Evolutionary conservation across 1,284 basidiomycete species (phyloP).

Genomic region (Tilletia indica): DNA sequence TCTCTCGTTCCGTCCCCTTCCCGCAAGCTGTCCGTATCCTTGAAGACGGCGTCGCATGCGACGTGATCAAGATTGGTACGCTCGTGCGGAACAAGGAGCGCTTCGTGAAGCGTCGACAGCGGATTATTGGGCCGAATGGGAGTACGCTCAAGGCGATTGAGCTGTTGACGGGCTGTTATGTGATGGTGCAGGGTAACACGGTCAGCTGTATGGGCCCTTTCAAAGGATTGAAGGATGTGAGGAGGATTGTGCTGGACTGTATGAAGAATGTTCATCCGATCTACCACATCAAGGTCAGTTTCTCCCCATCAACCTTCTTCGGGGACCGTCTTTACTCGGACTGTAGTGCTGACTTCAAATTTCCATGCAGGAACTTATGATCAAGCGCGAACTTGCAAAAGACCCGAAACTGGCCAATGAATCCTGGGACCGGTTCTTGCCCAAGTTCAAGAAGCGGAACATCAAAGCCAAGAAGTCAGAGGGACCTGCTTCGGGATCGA

Average conservation of each 20-base stretch:
- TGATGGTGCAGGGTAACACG: constrained; percentile 95
- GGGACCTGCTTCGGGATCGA: constrained; percentile 25
- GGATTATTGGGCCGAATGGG: constrained; percentile 95
- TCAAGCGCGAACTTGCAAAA: constrained; percentile 93
- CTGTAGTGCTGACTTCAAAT: neutral
- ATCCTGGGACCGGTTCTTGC: constrained; percentile 96
- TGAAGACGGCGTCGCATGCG: constrained; percentile 85
- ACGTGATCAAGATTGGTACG: constrained; percentile 97
- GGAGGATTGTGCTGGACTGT: constrained; percentile 91
- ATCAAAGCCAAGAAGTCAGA: constrained; percentile 66
- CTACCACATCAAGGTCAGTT: constrained; percentile 86
- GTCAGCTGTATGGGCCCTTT: constrained; percentile 96
- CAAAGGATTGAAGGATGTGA: constrained; percentile 91
- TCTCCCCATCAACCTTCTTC: constrained; percentile 26
- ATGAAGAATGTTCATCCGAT: constrained; percentile 99
- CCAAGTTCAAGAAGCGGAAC: constrained; percentile 90
- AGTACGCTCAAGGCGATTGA: constrained; percentile 98
- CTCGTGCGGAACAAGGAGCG: constrained; percentile 93
- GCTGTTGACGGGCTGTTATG: constrained; percentile 91
- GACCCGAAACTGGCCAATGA: constrained; percentile 92
- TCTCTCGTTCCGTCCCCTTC: constrained; percentile 82
- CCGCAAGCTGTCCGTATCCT: constrained; percentile 84
- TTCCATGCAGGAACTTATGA: constrained; percentile 83
- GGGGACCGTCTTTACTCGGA: neutral
- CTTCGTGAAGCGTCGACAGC: constrained; percentile 91